phyloP scores from a whole-genome alignment of 148 eudicot genomes.

The Rhododendron vialii region DNA sequence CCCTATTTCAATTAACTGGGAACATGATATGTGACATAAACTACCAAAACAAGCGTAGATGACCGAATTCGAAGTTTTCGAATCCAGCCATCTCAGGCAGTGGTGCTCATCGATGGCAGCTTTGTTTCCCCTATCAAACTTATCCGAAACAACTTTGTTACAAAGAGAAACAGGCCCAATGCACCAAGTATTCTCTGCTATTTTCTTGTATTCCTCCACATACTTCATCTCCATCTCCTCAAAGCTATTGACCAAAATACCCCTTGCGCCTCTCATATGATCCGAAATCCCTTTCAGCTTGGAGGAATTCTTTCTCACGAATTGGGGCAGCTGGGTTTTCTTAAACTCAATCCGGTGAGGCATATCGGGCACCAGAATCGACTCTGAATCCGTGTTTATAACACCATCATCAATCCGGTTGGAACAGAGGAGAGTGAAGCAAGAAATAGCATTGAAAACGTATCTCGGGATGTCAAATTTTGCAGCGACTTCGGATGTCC shows the following conservation, averaged over 20 bases:
- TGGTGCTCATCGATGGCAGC: slow-evolving; percentile 22
- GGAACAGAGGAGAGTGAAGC: slow-evolving; percentile 41
- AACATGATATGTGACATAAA: slow-evolving; percentile 28
- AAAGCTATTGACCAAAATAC: slow-evolving; percentile 48
- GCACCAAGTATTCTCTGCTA: slow-evolving; percentile 33
- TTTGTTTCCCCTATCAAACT: slow-evolving; percentile 32
- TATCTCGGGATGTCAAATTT: slow-evolving; percentile 38
- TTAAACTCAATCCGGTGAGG: slow-evolving; percentile 35
- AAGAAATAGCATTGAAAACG: slow-evolving; percentile 50
- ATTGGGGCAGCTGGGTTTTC: slow-evolving; percentile 22
- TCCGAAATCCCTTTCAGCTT: slow-evolving; percentile 21
- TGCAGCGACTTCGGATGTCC: slow-evolving; percentile 44
- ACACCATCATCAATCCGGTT: slow-evolving; percentile 22
- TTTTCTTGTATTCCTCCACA: slow-evolving; percentile 30
- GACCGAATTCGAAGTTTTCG: slow-evolving; percentile 27
- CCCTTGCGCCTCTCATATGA: slow-evolving; percentile 32
- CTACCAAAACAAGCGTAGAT: slow-evolving; percentile 52
- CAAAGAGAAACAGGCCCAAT: slow-evolving; percentile 44
- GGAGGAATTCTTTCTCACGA: slow-evolving; percentile 25
- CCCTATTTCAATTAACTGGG: slow-evolving; percentile 40
- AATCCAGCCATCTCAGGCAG: slow-evolving; percentile 46
- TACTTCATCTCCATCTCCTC: slow-evolving; percentile 43
- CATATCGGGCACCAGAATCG: slow-evolving; percentile 39
- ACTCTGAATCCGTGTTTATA: slow-evolving; percentile 27
- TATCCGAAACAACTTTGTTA: slow-evolving; percentile 24